Evolutionary conservation across 176 grass and related monocot species (phyloP).

Genomic region (Leersia perrieri): DNA sequence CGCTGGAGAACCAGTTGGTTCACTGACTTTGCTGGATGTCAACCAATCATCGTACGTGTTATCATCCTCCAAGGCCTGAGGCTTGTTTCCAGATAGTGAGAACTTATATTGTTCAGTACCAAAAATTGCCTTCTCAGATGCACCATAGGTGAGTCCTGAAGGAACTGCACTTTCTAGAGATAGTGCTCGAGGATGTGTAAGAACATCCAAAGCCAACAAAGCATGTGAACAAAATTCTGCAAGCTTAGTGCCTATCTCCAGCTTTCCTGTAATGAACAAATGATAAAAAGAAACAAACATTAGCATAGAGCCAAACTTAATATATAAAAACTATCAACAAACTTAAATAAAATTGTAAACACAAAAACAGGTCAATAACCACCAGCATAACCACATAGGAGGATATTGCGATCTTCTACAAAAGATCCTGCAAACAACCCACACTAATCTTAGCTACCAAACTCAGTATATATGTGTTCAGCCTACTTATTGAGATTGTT

Average conservation of each 20-base stretch:
- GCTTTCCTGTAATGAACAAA: slow-evolving; percentile 66
- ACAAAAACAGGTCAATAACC: background rate
- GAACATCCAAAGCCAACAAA: slow-evolving; percentile 77
- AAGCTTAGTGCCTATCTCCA: slow-evolving; percentile 59
- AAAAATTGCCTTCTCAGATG: slow-evolving; percentile 25
- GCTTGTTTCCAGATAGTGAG: slow-evolving; percentile 11
- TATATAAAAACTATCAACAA: background rate
- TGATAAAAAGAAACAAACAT: background rate
- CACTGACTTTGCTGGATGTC: slow-evolving; percentile 41
- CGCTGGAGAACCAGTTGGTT: slow-evolving; percentile 16
- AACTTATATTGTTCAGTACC: slow-evolving; percentile 4
- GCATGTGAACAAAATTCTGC: slow-evolving; percentile 62
- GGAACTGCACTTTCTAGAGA: slow-evolving; percentile 41
- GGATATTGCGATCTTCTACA: background rate
- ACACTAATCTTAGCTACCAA: background rate
- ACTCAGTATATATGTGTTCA: background rate
- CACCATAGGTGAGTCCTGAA: slow-evolving; percentile 10
- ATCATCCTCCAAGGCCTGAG: slow-evolving; percentile 38
- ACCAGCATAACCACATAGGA: background rate
- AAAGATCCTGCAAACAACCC: background rate
- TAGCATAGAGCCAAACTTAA: background rate
- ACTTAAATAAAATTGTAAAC: background rate
- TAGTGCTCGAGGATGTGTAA: slow-evolving; percentile 74
- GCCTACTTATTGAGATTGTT: background rate
- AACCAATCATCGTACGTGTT: slow-evolving; percentile 56